Evolutionary conservation across 352 stramenopile genomes (phyloP).

Genomic region (Phytophthora constricta): DNA sequence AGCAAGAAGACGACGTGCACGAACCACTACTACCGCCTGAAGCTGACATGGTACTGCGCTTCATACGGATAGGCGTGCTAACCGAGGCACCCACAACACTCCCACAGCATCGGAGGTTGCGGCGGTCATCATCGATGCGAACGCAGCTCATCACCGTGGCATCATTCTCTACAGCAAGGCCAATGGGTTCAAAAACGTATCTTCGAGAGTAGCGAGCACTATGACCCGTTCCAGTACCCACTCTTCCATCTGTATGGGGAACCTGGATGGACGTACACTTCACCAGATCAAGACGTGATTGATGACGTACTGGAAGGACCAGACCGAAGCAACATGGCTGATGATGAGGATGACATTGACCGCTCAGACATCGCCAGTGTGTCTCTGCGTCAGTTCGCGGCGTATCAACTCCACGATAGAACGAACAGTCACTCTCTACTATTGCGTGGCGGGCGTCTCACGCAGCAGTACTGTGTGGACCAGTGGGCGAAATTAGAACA

Average conservation of each 20-base stretch:
- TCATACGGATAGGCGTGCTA: neutral
- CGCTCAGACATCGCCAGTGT: neutral
- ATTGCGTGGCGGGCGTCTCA: neutral
- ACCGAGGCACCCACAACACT: neutral
- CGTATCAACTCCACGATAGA: conserved; percentile 1
- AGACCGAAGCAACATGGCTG: neutral
- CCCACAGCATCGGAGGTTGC: conserved; percentile 9
- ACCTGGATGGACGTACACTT: neutral
- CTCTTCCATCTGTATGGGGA: conserved; percentile 9
- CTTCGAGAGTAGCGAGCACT: neutral
- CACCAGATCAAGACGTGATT: neutral
- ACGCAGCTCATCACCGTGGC: neutral
- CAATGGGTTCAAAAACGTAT: neutral
- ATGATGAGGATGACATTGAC: neutral
- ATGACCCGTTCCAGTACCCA: conserved; percentile 13
- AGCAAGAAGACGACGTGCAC: neutral
- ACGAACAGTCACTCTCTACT: neutral
- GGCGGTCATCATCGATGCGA: conserved; percentile 5
- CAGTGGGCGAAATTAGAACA: conserved; percentile 17
- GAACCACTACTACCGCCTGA: neutral
- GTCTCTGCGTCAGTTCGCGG: conserved; percentile 1
- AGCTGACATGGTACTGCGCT: neutral
- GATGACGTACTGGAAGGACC: neutral
- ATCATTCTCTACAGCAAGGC: neutral
- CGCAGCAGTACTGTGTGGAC: conserved; percentile 15